Conservation (phyloP, 192 early-diverging fungal genomes). For the Coemansia javaensis region DNA sequence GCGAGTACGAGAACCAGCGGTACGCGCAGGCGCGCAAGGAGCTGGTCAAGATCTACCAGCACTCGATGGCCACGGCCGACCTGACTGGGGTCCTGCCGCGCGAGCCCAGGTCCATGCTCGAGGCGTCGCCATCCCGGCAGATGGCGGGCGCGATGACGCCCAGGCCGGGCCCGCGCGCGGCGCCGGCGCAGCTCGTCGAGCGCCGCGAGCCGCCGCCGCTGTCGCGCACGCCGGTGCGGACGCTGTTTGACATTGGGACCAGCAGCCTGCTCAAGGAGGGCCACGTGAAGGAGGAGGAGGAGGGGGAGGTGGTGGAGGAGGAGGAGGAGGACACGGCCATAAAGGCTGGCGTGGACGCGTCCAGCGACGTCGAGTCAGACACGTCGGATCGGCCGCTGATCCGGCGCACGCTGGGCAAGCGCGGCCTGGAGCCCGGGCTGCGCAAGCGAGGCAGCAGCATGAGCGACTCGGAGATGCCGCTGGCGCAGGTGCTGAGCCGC, state of each 20-base stretch:
- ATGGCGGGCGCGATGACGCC: background rate
- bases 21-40: constrained; percentile 6
- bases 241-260: no score
- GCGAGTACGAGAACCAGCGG: constrained; percentile 5
- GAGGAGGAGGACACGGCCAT: no score
- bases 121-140: constrained; percentile 1
- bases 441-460: background rate
- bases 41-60: constrained; percentile 5
- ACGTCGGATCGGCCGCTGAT: no score
- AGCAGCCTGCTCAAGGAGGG: no score
- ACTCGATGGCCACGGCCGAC: background rate
- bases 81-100: constrained; percentile 8
- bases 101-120: constrained; percentile 11
- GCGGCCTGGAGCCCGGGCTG: background rate
- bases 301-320: background rate
- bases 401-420: no score
- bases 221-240: no score
- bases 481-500: no score
- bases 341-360: background rate
- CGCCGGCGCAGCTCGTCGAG: background rate
- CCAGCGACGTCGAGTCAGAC: background rate
- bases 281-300: background rate
- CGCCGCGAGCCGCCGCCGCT: no score
- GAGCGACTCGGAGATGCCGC: no score
- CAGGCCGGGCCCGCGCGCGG: background rate